Evolutionary conservation across 345 rosid species (phyloP).

Genomic region (Melastoma malabathricum): DNA sequence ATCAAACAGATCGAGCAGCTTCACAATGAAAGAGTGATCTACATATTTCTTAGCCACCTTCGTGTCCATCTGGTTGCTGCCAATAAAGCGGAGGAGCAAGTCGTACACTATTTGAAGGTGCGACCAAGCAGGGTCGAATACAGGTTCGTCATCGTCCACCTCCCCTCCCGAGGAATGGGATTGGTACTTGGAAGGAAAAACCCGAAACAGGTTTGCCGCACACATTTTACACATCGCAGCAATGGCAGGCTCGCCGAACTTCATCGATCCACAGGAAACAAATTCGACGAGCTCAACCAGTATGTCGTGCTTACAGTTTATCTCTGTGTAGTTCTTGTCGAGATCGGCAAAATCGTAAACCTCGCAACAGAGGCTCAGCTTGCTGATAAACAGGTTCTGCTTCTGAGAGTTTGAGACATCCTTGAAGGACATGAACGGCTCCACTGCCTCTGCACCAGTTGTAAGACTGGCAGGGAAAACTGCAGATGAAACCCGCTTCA

Average conservation of each 20-base stretch:
- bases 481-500: slow-evolving; percentile 68
- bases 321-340: slow-evolving; percentile 31
- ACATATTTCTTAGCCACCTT: slow-evolving; percentile 58
- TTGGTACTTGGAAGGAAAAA: slow-evolving; percentile 55
- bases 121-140: slow-evolving; percentile 73
- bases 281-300: slow-evolving; percentile 52
- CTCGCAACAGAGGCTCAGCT: slow-evolving; percentile 53
- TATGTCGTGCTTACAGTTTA: slow-evolving; percentile 43
- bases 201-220: slow-evolving; percentile 47
- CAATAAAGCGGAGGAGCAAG: slow-evolving; percentile 43
- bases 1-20: slow-evolving; percentile 62
- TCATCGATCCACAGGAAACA: slow-evolving; percentile 52
- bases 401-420: slow-evolving; percentile 55
- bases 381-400: slow-evolving; percentile 59
- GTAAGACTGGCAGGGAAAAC: slow-evolving; percentile 69
- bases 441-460: slow-evolving; percentile 64
- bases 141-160: slow-evolving; percentile 61
- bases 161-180: slow-evolving; percentile 32
- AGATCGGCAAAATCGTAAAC: slow-evolving; percentile 34
- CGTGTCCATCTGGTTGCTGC: slow-evolving; percentile 38
- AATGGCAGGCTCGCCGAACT: slow-evolving; percentile 46
- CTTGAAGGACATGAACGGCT: slow-evolving; percentile 59
- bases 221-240: slow-evolving; percentile 60
- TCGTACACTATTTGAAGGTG: slow-evolving; percentile 59
- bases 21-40: slow-evolving; percentile 46